These are phyloP conservation scores for Cryptococcus maquisensis DNA, from an alignment of 1,284 basidiomycete species.

Conservation along the genomic window DNA sequence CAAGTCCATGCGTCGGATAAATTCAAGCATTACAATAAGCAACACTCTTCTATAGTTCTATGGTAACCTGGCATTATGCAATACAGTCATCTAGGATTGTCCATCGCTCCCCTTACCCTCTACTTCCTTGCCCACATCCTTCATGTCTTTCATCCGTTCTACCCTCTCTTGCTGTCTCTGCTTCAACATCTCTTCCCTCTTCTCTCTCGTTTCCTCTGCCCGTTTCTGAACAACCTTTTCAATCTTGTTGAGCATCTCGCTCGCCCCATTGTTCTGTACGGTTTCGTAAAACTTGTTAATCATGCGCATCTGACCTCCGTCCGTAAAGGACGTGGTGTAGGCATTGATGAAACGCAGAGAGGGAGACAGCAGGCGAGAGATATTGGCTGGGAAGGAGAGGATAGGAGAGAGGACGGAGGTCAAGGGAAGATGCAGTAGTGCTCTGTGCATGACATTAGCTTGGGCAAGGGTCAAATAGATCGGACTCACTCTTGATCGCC, in stretches of 20 bases:
- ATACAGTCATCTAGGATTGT: not conserved
- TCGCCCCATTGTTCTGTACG: slow-evolving; percentile 21
- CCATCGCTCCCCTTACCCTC: slow-evolving; percentile 17
- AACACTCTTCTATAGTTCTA: no score
- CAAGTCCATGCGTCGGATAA: no score
- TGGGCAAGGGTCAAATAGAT: not conserved
- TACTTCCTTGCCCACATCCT: slow-evolving; percentile 19
- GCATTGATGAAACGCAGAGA: slow-evolving; percentile 21
- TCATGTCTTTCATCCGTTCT: slow-evolving; percentile 12
- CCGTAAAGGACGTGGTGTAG: slow-evolving; percentile 26
- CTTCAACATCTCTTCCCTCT: slow-evolving; percentile 16
- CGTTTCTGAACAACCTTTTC: slow-evolving; percentile 16
- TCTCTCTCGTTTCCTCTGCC: slow-evolving; percentile 20
- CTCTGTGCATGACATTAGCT: slow-evolving; percentile 15
- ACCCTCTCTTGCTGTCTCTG: not conserved
- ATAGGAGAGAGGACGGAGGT: slow-evolving; percentile 33
- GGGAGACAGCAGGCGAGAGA: slow-evolving; percentile 25
- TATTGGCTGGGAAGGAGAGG: slow-evolving; percentile 17
- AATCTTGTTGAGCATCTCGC: slow-evolving; percentile 26
- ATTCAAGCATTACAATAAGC: no score
- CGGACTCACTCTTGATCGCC: slow-evolving; percentile 39
- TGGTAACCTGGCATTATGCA: no score
- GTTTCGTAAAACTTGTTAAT: slow-evolving; percentile 19
- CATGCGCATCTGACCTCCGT: slow-evolving; percentile 30
- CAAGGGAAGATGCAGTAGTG: slow-evolving; percentile 37